Evolutionary conservation across 2,329 filamentous ascomycete genomes (phyloP), one percentile per base, ranked within the genome.

Genomic region (Pseudonectria buxi): DNA sequence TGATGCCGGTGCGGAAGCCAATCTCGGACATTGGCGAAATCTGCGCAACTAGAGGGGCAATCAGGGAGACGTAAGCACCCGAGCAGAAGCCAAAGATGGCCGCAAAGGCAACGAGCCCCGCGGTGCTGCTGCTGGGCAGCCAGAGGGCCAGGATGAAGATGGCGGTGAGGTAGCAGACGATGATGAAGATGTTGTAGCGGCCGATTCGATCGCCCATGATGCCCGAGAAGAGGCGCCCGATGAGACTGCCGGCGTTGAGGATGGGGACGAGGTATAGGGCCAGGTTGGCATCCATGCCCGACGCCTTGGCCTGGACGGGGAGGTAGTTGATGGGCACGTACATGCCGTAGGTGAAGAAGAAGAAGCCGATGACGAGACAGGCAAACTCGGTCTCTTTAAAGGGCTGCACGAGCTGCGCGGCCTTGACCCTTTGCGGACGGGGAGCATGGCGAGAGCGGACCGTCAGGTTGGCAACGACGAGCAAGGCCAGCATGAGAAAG

Each of bases 11-110:
- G 10, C 76, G 64, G 12, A 72, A 65, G 1, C 76, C 76, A 7
- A 80, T 69, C 34, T 42, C 31, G 3, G 64, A 57, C 34, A 74
- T 60, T 26, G 74, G 70, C 1, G 69, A 73, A 39, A 81, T 73
- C 43, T 81, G 71, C 2, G 57, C 59, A 4, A 65, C 50, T 2
- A 68, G 55, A 1, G 62, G 56, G 7, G 56, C 54, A 10, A 62
- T 51, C 4, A 68, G 49, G 9, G 61, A 59, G 12, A 67, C 50
- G 36, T 62, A 65, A 12, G 63, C 63, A 14, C 64, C 64, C 1
- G 62, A 66, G 34, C 51, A 59, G 55, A 64, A 64, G 18, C 65
- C 66, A 28, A 64, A 69, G 12, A 67, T 47, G 4, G 58, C 52
- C 0, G 64, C 54, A 41, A 67, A 69, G 2, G 56, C 57, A 24